Conservation (phyloP, 148 eudicot genomes). For the Polygonum maritimum region DNA sequence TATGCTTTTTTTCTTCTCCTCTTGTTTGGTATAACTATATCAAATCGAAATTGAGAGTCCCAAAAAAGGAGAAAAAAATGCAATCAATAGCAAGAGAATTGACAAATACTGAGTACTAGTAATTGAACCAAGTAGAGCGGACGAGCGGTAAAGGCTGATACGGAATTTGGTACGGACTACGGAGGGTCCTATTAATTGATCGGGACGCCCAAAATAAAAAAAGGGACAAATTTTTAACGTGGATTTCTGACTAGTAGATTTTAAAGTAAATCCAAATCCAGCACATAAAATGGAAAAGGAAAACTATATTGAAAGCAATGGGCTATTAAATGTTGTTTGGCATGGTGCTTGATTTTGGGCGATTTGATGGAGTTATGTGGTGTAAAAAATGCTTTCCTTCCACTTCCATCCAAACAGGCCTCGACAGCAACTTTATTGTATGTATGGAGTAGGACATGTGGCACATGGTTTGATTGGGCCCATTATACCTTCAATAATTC, state of each 20-base stretch:
- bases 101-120: neutral
- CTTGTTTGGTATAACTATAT: no score
- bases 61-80: neutral
- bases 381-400: neutral
- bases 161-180: conserved; percentile 10
- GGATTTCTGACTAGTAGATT: conserved; percentile 9
- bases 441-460: conserved; percentile 8
- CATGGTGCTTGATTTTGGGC: neutral
- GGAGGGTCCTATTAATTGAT: neutral
- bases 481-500: neutral
- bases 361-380: conserved; percentile 8
- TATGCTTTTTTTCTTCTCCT: no score
- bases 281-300: neutral
- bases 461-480: neutral
- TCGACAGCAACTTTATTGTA: conserved; percentile 4
- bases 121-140: neutral
- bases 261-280: conserved; percentile 2
- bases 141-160: neutral
- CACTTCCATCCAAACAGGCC: conserved; percentile 3
- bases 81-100: neutral
- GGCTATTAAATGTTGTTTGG: neutral
- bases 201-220: neutral
- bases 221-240: conserved; percentile 5
- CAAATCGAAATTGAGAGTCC: neutral
- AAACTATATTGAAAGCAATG: neutral